Evolutionary conservation across 139 green algal genomes (phyloP).

Genomic region (Volvox africanus): DNA sequence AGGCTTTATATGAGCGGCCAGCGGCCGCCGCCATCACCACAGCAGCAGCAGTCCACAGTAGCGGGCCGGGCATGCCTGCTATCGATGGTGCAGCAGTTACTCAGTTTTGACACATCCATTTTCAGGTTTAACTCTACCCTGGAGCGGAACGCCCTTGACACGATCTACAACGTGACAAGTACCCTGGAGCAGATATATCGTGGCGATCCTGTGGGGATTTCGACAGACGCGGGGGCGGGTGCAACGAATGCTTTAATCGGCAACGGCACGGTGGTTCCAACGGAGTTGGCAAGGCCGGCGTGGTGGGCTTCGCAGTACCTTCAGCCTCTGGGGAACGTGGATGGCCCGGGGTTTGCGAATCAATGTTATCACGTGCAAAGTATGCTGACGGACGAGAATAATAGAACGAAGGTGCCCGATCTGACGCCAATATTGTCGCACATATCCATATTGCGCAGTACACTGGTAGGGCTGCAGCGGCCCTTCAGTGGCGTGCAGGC

Average conservation of each 20-base stretch:
- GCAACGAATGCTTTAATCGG: too few species aligned
- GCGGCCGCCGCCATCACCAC: neutral
- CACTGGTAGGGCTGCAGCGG: neutral
- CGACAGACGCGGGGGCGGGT: neutral
- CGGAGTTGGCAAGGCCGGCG: too few species aligned
- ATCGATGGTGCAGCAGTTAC: neutral
- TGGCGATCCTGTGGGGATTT: too few species aligned
- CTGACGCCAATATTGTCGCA: neutral
- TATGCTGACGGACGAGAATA: neutral
- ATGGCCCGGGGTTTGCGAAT: neutral
- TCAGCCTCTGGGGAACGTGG: neutral
- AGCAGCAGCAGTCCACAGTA: neutral
- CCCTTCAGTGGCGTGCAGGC: neutral
- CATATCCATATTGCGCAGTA: neutral
- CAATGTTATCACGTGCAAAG: neutral
- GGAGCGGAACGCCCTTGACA: conserved; percentile 7
- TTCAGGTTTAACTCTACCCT: neutral
- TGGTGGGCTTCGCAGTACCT: neutral
- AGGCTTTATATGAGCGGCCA: neutral
- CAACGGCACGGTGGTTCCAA: neutral
- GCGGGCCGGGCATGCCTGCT: neutral
- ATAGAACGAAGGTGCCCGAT: neutral
- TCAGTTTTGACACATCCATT: neutral
- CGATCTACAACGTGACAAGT: neutral
- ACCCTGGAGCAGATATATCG: conserved; percentile 15